These are phyloP conservation scores for Pholiota conissans DNA, from an alignment of 768 basidiomycete species.

Conservation along the genomic window DNA sequence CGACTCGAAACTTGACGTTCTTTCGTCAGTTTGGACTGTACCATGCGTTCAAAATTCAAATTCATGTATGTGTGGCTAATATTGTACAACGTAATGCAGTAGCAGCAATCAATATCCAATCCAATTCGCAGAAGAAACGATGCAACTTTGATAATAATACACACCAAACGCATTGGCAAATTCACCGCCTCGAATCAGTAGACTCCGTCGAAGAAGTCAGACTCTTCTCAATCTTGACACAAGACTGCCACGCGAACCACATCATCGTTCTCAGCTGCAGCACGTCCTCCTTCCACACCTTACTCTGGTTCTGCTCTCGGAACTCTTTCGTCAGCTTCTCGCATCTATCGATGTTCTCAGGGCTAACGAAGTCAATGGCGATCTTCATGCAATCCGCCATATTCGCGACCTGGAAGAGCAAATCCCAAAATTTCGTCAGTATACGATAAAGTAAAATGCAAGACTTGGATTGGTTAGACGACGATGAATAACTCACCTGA, in stretches of 20 bases:
- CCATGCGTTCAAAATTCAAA: no score
- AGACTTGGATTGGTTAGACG: no score
- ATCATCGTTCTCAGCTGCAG: slow-evolving; percentile 90
- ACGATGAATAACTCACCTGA: slow-evolving; percentile 52
- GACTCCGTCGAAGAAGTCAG: slow-evolving; percentile 8
- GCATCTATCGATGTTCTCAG: slow-evolving; percentile 88
- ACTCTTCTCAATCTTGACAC: slow-evolving; percentile 37
- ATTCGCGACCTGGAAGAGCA: slow-evolving; percentile 74
- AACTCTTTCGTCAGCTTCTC: slow-evolving; percentile 87
- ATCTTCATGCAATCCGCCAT: slow-evolving; percentile 95
- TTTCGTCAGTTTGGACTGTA: no score
- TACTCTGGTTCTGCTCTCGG: slow-evolving; percentile 82
- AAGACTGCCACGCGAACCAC: slow-evolving; percentile 91
- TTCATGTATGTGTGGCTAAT: no score
- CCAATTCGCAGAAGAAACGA: not conserved
- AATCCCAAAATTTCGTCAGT: not conserved
- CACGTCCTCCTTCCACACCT: slow-evolving; percentile 94
- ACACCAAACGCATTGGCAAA: no score
- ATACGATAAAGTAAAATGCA: not conserved
- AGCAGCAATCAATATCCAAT: not conserved
- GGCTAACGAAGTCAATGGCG: slow-evolving; percentile 92
- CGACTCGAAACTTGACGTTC: no score
- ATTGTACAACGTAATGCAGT: not conserved
- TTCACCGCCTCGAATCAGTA: not conserved
- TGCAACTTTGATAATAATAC: not conserved